phyloP scores from a whole-genome alignment of 75 land plant species.

The Larix kaempferi region DNA sequence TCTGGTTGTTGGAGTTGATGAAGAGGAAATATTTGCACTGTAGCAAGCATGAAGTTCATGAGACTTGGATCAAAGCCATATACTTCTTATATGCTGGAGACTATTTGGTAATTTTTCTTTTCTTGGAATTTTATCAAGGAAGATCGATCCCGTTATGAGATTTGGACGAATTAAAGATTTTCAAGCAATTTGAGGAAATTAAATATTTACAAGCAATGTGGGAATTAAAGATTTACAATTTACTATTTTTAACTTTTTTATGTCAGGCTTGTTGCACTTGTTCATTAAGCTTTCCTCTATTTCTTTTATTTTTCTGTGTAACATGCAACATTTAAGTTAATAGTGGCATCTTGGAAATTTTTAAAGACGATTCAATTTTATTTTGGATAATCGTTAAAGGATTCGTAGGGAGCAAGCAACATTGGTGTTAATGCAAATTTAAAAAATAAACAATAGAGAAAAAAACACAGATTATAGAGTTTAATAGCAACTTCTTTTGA shows the following conservation, averaged over 20 bases:
- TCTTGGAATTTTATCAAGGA: neutral
- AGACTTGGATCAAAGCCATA: constrained; percentile 82
- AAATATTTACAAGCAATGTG: neutral
- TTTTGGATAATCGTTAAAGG: too few species aligned
- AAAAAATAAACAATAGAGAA: too few species aligned
- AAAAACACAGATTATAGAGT: too few species aligned
- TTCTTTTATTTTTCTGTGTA: neutral
- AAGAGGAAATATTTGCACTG: neutral
- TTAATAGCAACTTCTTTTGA: too few species aligned
- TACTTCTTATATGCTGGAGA: constrained; percentile 61
- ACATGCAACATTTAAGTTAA: neutral
- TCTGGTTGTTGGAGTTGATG: neutral
- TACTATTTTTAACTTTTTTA: neutral
- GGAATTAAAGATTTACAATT: too few species aligned
- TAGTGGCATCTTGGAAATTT: neutral
- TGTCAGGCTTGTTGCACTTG: too few species aligned
- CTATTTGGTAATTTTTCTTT: constrained; percentile 44
- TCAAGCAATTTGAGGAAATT: neutral
- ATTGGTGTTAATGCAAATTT: too few species aligned
- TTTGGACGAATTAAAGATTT: neutral
- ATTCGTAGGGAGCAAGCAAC: too few species aligned
- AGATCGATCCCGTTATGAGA: neutral
- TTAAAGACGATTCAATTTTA: too few species aligned
- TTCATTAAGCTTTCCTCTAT: neutral
- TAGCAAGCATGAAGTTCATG: constrained; percentile 81